Percentiles rank a stretch among this genome's conserved stretches.
Evolutionary conservation across 352 stramenopile genomes (phyloP).

Genomic region (Thalassiosira livingstoniorum): DNA sequence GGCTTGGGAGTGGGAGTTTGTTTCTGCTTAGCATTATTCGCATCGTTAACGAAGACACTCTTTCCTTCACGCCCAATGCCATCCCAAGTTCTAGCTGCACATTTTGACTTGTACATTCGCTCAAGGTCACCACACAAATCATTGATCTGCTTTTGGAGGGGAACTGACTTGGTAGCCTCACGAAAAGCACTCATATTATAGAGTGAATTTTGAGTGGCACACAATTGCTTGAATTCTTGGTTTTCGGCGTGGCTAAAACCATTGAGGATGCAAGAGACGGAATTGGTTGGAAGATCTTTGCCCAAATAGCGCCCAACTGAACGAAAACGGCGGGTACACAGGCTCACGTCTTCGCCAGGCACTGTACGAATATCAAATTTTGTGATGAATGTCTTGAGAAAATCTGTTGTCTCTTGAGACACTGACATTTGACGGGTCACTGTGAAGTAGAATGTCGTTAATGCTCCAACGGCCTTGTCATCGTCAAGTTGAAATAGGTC

Average conservation of each 20-base stretch:
- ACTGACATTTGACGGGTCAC: background rate
- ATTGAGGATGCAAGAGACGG: background rate
- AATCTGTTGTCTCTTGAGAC: background rate
- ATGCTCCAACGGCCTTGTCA: background rate
- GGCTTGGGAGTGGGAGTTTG: no score
- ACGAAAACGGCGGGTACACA: background rate
- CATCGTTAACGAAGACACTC: background rate
- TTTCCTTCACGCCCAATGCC: background rate
- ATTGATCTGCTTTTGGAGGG: background rate
- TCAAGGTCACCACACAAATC: background rate
- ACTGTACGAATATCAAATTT: background rate
- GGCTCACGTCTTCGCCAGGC: background rate
- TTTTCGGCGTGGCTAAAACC: background rate
- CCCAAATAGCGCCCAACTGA: background rate
- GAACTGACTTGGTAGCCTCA: background rate
- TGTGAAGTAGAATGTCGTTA: background rate
- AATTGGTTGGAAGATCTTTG: background rate
- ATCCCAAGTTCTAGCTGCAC: background rate
- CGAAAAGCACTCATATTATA: background rate
- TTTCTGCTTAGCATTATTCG: no score
- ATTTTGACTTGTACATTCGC: background rate
- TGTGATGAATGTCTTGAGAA: background rate
- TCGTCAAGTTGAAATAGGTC: background rate
- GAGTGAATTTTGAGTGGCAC: background rate
- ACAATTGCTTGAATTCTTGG: background rate